Evolutionary conservation across 805 yeast species (phyloP).

Genomic region (Wickerhamomyces chambardii): DNA sequence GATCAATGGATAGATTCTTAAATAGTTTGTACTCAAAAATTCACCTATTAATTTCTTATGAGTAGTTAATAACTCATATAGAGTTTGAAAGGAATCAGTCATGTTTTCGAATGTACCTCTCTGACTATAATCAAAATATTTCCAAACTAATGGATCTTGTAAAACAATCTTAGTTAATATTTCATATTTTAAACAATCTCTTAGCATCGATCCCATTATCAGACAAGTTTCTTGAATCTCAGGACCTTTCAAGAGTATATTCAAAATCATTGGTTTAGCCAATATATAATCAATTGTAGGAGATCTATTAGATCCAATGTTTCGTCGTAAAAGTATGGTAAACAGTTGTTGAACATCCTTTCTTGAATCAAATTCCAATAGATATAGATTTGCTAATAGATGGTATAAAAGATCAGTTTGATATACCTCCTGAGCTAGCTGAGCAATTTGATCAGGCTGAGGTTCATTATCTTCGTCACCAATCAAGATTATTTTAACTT

Average conservation of each 20-base stretch:
- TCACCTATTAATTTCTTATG: slow-evolving; percentile 66
- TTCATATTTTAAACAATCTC: slow-evolving; percentile 82
- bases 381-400: slow-evolving; percentile 48
- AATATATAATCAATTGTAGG: slow-evolving; percentile 85
- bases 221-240: slow-evolving; percentile 68
- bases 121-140: slow-evolving; percentile 69
- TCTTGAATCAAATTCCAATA: slow-evolving; percentile 82
- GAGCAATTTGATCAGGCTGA: slow-evolving; percentile 42
- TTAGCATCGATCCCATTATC: slow-evolving; percentile 65
- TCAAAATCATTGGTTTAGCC: slow-evolving; percentile 55
- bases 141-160: slow-evolving; percentile 64
- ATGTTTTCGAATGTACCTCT: slow-evolving; percentile 79
- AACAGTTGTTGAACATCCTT: slow-evolving; percentile 74
- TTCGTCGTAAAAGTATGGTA: slow-evolving; percentile 69
- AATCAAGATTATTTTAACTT: slow-evolving; percentile 54
- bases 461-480: slow-evolving; percentile 63
- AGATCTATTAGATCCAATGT: slow-evolving; percentile 53
- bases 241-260: slow-evolving; percentile 58
- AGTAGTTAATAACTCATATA: slow-evolving; percentile 56
- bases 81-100: slow-evolving; percentile 79
- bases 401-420: slow-evolving; percentile 57
- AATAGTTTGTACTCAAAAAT: slow-evolving; percentile 35
- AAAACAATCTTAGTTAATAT: slow-evolving; percentile 52
- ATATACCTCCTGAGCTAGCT: slow-evolving; percentile 73
- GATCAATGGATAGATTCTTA: slow-evolving; percentile 48